Evolutionary conservation across 2,329 filamentous ascomycete genomes (phyloP).

Genomic region (Pseudogymnoascus pannorum): DNA sequence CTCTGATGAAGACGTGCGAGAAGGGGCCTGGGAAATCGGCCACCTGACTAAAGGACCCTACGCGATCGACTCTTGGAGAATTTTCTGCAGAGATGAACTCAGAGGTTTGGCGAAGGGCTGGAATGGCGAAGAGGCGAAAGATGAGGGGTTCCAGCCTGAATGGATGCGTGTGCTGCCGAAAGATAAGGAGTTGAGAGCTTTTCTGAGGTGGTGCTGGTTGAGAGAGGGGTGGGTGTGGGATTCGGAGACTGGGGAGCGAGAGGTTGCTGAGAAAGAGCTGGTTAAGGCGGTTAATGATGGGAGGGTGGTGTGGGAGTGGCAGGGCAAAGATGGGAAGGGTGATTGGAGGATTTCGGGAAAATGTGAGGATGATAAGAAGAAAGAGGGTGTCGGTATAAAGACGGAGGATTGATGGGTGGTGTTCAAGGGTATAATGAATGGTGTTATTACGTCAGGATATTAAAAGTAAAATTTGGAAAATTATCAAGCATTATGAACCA

Average conservation of each 20-base stretch:
- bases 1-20: constrained; percentile 33
- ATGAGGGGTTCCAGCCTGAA: constrained; percentile 63
- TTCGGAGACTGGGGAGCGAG: constrained; percentile 57
- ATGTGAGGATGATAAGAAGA: background rate
- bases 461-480: background rate
- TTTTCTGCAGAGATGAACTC: constrained; percentile 79
- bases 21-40: constrained; percentile 66
- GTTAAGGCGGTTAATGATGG: constrained; percentile 49
- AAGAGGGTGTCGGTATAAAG: background rate
- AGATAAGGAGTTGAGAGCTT: constrained; percentile 87
- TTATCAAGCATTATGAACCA: background rate
- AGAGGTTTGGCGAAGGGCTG: constrained; percentile 59
- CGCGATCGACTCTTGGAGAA: constrained; percentile 83
- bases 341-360: constrained; percentile 1
- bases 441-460: background rate
- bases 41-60: constrained; percentile 79
- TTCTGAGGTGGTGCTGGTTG: constrained; percentile 86
- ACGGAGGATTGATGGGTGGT: background rate
- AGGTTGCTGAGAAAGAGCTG: constrained; percentile 45
- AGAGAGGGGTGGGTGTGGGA: constrained; percentile 80
- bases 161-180: constrained; percentile 80
- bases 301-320: constrained; percentile 37
- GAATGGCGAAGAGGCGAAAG: constrained; percentile 48
- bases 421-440: background rate
- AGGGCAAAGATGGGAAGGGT: constrained; percentile 12